phyloP scores from a whole-genome alignment of 2,329 filamentous ascomycete genomes.

The Talaromyces verruculosus region DNA sequence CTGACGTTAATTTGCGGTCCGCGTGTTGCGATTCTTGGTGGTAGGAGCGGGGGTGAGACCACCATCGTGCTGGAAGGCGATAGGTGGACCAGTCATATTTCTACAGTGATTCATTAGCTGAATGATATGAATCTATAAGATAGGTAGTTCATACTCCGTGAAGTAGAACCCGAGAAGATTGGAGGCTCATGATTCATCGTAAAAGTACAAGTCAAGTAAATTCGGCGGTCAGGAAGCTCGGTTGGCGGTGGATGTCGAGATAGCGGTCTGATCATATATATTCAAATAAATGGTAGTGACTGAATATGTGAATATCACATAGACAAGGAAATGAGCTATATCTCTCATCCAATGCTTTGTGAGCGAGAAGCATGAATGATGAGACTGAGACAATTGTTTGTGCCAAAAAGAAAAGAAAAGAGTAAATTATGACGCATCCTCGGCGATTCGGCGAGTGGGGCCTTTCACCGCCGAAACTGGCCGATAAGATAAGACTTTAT shows the following conservation, averaged over 20 bases:
- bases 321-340: neutral
- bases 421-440: conserved; percentile 15
- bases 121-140: no score
- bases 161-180: conserved; percentile 9
- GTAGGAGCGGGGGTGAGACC: conserved; percentile 8
- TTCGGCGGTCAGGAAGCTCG: conserved; percentile 10
- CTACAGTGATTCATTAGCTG: no score
- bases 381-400: neutral
- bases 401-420: neutral
- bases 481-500: conserved; percentile 4
- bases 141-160: conserved; percentile 1
- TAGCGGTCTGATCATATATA: neutral
- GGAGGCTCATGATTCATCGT: conserved; percentile 23
- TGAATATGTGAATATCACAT: neutral
- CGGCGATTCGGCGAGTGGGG: conserved; percentile 2
- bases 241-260: neutral
- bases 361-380: neutral
- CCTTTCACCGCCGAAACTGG: neutral
- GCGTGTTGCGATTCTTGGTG: conserved; percentile 17
- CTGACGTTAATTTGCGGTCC: neutral
- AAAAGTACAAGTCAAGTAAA: neutral
- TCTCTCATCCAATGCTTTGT: neutral
- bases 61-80: conserved; percentile 5
- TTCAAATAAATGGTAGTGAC: neutral
- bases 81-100: conserved; percentile 14